Base-by-base conservation (phyloP, 2,329 filamentous ascomycete species). In the Pleomassaria siparia region DNA sequence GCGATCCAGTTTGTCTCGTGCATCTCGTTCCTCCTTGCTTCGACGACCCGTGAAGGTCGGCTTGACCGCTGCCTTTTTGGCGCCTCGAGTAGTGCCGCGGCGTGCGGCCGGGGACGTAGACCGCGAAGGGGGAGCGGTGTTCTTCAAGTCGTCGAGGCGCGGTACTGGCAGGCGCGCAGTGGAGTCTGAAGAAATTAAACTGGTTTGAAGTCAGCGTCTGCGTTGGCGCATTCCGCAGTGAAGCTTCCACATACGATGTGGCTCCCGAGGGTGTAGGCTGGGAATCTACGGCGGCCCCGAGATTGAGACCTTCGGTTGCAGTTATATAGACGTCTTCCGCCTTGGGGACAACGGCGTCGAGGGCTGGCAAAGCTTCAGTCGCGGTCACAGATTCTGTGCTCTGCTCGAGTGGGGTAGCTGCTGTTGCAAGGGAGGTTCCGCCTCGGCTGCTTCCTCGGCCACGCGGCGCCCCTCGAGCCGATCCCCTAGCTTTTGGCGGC, bases 1-100 rank as follows among this genome's bases (percentile, higher is more conserved):
- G 20, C 64, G 56, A 29, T 67, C 67, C 36, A 69, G 68, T 29
- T 72, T 69, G 47, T 72, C 71, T 20, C 72, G 60, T 40, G 74
- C 72, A 24, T 72, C 73, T 47, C 74, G 66, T 37, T 72, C 71
- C 33, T 72, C 69, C 50, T 75, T 74, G 50, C 72, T 76, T 44
- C 75, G 60, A 43, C 75, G 66, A 11, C 72, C 73, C 13, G 66
- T 72, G 47, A 74, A 75, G 29, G 70, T 72, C 4, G 75, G 75
- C 42, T 69, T 65, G 7, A 59, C 51, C 24, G 53, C 46, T n/a
- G 58, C 54, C 41, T 62, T 62, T 45, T 66, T 71, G 5, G 41
- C 51, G 21, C 66, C 62, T 44, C 58, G 50, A 4, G 42, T 49
- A 20, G 52, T 55, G 15, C 63, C 61, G 16, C 65, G 63, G 7